phyloP scores from a whole-genome alignment of 441 rosid species.

The Lepidium campestre region DNA sequence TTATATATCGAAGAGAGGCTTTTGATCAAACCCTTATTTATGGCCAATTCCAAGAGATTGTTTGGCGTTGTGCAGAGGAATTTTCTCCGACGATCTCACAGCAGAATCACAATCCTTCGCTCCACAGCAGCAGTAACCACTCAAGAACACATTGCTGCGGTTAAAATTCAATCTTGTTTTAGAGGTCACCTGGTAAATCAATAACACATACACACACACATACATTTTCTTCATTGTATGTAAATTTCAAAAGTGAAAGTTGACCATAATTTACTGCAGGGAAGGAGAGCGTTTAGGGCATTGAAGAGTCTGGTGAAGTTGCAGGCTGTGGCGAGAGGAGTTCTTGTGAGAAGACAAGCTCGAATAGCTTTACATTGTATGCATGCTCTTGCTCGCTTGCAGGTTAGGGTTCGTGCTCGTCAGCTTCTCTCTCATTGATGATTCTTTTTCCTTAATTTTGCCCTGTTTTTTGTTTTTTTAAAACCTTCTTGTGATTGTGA shows the following conservation, averaged over 20 bases:
- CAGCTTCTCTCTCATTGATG: constrained; percentile 46
- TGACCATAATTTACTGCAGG: constrained; percentile 28
- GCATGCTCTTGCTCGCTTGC: constrained; percentile 72
- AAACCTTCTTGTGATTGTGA: constrained; percentile 1
- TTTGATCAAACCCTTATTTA: background rate
- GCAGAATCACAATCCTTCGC: constrained; percentile 25
- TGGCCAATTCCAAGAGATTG: constrained; percentile 43
- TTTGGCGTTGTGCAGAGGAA: constrained; percentile 37
- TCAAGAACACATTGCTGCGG: constrained; percentile 49
- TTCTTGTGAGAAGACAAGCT: constrained; percentile 51
- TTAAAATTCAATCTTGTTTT: constrained; percentile 69
- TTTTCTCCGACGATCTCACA: constrained; percentile 29
- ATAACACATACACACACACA: background rate
- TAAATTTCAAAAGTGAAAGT: background rate
- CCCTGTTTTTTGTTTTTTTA: background rate
- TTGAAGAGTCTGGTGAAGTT: constrained; percentile 69
- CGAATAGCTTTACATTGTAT: constrained; percentile 62
- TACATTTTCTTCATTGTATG: background rate
- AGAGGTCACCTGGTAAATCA: constrained; percentile 67
- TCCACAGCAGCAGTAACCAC: constrained; percentile 10
- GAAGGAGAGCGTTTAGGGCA: constrained; percentile 62
- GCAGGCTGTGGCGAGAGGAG: constrained; percentile 70
- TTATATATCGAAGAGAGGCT: background rate
- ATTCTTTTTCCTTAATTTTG: background rate
- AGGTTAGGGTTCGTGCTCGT: constrained; percentile 65